A percentile compares a stretch with the other conserved stretches of the same genome.
Conservation (phyloP, 169 alveolate genomes). For the Eimeria tenella region DNA sequence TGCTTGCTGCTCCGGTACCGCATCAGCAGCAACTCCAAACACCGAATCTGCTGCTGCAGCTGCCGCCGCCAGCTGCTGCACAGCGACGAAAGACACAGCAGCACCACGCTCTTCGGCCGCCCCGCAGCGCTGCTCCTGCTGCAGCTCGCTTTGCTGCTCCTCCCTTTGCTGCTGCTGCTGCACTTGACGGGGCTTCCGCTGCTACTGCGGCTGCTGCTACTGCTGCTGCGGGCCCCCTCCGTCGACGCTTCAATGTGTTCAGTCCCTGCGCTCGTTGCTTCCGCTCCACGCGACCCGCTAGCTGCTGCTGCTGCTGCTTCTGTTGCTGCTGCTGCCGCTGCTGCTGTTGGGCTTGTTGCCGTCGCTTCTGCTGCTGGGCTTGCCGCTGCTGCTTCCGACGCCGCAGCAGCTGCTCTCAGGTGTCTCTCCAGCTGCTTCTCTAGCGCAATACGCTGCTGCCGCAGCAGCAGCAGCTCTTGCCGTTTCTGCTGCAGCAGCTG, state of each 20-base stretch:
- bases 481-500: conserved; percentile 61
- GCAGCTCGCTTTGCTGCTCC: conserved; percentile 4
- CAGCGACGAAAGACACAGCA: neutral
- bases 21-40: conserved; percentile 41
- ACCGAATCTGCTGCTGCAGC: conserved; percentile 13
- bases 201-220: conserved; percentile 60
- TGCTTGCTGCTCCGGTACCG: conserved; percentile 51
- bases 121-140: neutral
- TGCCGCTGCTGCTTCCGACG: conserved; percentile 22
- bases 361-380: conserved; percentile 25
- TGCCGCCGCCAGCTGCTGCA: conserved; percentile 14
- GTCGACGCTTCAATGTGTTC: neutral
- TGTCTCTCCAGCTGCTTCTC: conserved; percentile 36
- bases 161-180: conserved; percentile 21
- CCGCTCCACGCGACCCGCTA: neutral
- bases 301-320: neutral
- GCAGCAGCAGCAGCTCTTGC: conserved; percentile 16
- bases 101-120: neutral
- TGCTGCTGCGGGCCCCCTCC: neutral
- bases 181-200: neutral
- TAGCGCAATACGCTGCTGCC: conserved; percentile 34
- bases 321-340: conserved; percentile 37
- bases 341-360: neutral
- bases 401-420: conserved; percentile 23
- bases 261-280: neutral